Evolutionary conservation across 495 filamentous ascomycete species (phyloP).

Genomic region (Penicillium silybi): DNA sequence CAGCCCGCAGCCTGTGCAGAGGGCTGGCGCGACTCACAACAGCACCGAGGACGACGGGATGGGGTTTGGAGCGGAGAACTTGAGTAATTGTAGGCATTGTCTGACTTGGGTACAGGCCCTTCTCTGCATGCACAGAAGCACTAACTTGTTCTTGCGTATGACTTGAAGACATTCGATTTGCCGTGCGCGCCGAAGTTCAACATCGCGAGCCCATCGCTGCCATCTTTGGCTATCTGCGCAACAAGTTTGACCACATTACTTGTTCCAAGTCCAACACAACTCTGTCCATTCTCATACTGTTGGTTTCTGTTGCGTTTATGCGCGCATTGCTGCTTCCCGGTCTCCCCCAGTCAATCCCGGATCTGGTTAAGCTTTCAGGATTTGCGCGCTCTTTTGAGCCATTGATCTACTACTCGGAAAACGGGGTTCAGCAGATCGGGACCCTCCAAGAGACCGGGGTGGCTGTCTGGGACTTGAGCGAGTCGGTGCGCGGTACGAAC

Average conservation of each 20-base stretch:
- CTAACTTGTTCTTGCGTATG: slow-evolving; percentile 30
- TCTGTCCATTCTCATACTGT: slow-evolving; percentile 51
- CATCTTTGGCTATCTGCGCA: slow-evolving; percentile 59
- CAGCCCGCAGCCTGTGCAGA: slow-evolving; percentile 39
- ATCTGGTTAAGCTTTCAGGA: slow-evolving; percentile 83
- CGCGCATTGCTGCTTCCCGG: slow-evolving; percentile 66
- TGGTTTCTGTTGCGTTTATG: slow-evolving; percentile 57
- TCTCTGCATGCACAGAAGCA: slow-evolving; percentile 28
- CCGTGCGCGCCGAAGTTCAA: slow-evolving; percentile 78
- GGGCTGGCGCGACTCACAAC: slow-evolving; percentile 15
- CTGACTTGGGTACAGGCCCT: slow-evolving; percentile 7
- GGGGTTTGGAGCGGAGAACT: slow-evolving; percentile 37
- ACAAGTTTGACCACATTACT: slow-evolving; percentile 45
- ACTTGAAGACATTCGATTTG: slow-evolving; percentile 75
- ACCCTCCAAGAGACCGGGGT: slow-evolving; percentile 85
- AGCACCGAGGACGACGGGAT: slow-evolving; percentile 29
- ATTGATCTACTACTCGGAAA: slow-evolving; percentile 86
- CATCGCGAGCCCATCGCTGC: slow-evolving; percentile 82
- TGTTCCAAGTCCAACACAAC: slow-evolving; percentile 64
- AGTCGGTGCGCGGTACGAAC: slow-evolving; percentile 81
- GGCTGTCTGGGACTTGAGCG: slow-evolving; percentile 87
- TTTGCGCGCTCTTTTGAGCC: slow-evolving; percentile 88
- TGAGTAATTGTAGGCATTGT: slow-evolving; percentile 54
- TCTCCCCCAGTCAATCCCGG: slow-evolving; percentile 65
- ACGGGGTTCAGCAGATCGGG: slow-evolving; percentile 76